phyloP scores from a whole-genome alignment of 2,329 filamentous ascomycete genomes.

The Trichocomaceae sp. region DNA sequence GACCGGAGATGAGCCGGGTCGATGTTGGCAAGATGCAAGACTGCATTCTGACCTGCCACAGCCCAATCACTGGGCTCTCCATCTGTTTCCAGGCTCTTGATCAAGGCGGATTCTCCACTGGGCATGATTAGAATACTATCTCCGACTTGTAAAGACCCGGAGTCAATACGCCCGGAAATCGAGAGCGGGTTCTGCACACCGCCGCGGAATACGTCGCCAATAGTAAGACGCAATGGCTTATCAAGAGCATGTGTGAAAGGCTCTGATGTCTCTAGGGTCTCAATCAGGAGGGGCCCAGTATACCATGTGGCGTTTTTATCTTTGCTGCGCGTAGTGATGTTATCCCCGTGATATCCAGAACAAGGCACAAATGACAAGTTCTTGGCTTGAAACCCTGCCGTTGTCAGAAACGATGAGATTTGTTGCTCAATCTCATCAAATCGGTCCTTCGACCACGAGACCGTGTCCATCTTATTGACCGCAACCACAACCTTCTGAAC shows the following conservation, averaged over 20 bases:
- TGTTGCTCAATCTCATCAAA: slow-evolving; percentile 83
- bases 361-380: slow-evolving; percentile 84
- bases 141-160: slow-evolving; percentile 76
- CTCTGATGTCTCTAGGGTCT: slow-evolving; percentile 78
- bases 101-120: slow-evolving; percentile 68
- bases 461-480: slow-evolving; percentile 90
- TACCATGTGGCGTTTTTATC: slow-evolving; percentile 66
- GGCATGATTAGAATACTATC: slow-evolving; percentile 76
- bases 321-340: slow-evolving; percentile 55
- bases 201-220: slow-evolving; percentile 78
- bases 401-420: slow-evolving; percentile 71
- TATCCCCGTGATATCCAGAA: slow-evolving; percentile 82
- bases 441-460: slow-evolving; percentile 72
- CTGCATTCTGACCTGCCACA: slow-evolving; percentile 83
- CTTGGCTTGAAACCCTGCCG: slow-evolving; percentile 73
- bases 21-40: slow-evolving; percentile 76
- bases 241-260: slow-evolving; percentile 63
- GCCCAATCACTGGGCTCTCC: slow-evolving; percentile 73
- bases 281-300: slow-evolving; percentile 66
- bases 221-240: slow-evolving; percentile 76
- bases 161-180: slow-evolving; percentile 76
- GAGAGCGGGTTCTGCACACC: slow-evolving; percentile 75
- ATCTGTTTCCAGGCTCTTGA: slow-evolving; percentile 77
- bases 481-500: slow-evolving; percentile 82
- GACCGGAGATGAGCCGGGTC: slow-evolving; percentile 74